These are phyloP conservation scores for Blepharisma japonicum DNA, from an alignment of 73 alveolate genomes.

Conservation along the genomic window DNA sequence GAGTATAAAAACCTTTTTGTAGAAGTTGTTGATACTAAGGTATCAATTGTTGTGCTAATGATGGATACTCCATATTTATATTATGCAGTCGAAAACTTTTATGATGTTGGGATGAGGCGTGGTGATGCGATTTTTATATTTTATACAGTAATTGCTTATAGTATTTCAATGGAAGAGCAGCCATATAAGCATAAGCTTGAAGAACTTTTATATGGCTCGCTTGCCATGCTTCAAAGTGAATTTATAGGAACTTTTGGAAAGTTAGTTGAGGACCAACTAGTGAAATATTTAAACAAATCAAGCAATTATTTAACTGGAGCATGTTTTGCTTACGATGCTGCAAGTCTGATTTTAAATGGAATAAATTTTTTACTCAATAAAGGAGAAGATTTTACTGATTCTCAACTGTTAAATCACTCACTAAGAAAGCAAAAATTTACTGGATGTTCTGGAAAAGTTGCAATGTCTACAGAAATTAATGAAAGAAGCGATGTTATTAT, in stretches of 20 bases:
- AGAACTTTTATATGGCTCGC: constrained; percentile 9
- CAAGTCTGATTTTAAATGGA: background rate
- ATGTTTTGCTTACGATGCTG: background rate
- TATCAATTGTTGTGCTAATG: too few relatives aligned
- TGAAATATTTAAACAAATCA: background rate
- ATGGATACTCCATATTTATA: too few relatives aligned
- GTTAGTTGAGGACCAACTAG: background rate
- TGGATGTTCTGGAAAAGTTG: constrained; percentile 10
- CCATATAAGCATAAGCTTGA: background rate
- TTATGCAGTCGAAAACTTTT: background rate
- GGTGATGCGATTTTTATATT: background rate
- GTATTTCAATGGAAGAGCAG: too few relatives aligned
- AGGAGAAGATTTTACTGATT: background rate
- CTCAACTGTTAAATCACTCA: background rate
- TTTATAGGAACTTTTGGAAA: background rate
- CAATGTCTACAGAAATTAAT: background rate
- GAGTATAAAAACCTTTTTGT: too few relatives aligned
- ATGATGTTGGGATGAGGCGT: constrained; percentile 6
- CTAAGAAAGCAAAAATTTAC: background rate
- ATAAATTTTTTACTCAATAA: background rate
- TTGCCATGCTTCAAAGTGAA: too few relatives aligned
- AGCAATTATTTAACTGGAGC: background rate
- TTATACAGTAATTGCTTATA: too few relatives aligned
- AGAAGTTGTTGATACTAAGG: too few relatives aligned
- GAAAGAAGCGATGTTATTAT: too few relatives aligned